Evolutionary conservation across 78 protist genomes (phyloP).

Genomic region (Dictyostelium firmibasis): DNA sequence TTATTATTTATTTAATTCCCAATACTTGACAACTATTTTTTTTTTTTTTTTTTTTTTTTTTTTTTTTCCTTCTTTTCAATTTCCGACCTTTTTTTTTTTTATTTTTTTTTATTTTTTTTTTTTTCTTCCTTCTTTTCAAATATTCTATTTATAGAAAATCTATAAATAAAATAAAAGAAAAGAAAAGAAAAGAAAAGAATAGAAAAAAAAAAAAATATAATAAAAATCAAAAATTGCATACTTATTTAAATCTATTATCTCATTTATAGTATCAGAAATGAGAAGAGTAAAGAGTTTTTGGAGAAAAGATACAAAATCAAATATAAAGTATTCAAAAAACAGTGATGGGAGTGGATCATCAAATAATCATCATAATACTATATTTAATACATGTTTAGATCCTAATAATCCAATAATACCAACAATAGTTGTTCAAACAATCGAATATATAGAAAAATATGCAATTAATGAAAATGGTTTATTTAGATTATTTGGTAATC

Average conservation of each 20-base stretch:
- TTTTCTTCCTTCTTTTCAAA: not conserved
- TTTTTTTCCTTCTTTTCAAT: not conserved
- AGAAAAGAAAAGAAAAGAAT: not conserved
- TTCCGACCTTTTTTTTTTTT: not conserved
- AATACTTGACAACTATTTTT: not conserved
- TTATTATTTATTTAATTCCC: not conserved
- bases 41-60: not conserved
- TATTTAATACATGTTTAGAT: not conserved
- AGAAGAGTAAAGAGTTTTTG: slow-evolving; percentile 34
- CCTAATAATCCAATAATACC: slow-evolving; percentile 43
- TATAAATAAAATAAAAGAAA: not conserved
- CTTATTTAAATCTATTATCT: not conserved
- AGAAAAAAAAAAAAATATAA: not conserved
- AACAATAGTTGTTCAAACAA: not conserved
- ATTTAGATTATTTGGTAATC: slow-evolving; percentile 48
- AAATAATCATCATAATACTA: not conserved
- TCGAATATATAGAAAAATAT: slow-evolving; percentile 17
- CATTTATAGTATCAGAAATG: slow-evolving; percentile 30
- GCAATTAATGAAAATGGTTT: slow-evolving; percentile 30
- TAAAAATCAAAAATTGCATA: slow-evolving; percentile 9
- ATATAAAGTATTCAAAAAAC: not conserved
- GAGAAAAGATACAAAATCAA: slow-evolving; percentile 37
- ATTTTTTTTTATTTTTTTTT: not conserved
- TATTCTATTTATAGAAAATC: not conserved
- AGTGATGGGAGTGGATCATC: not conserved